Evolutionary conservation across 768 basidiomycete genomes (phyloP), one percentile per base, ranked within the genome.

Genomic region (Mycena amicta): DNA sequence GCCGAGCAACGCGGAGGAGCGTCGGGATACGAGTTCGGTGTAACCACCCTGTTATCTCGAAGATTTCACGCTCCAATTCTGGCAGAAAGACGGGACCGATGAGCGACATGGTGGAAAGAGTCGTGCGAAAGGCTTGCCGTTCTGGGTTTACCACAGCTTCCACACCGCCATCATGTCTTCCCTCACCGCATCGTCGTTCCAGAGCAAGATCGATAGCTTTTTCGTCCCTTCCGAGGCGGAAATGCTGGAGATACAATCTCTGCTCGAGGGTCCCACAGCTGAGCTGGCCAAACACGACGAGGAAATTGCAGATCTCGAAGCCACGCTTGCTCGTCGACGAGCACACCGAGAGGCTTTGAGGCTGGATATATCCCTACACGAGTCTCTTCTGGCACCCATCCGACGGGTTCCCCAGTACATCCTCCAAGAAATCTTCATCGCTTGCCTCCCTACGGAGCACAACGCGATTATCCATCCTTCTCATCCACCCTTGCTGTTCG

Each of bases 341-440:
- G n/a, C n/a, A n/a, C 33, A 37, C 11, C 33, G 33, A 37, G 11
- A 37, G 11, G 18, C 33, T 37, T 23, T 45, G 8, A 8, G 43
- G 8, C 5, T 15, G 8, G 13, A 15, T 8, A 45, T 45, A 5
- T 45, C 22, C 43, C 8, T n/a, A 23, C 47, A 52, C 29, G 50
- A 41, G 20, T 27, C 50, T 8, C 52, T 61, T 15, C 25, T 54
- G 11, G 56, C 60, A 22, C 60, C 55, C 11, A 27, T 61, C 6
- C 60, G 60, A 3, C 60, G 54, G 2, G 12, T 57, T 22, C 51
- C 55, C 15, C 13, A 33, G 18, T 45, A 61, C 2, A 30, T 61
- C 2, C 23, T 61, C 15, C 52, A 53, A 27, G 52, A 57, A n/a
- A 61, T 61, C 22, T 61, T 61, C 31, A 13, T 41, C 15, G 26